A percentile compares a stretch with the other conserved stretches of the same genome.
Conservation (phyloP, 2,329 filamentous ascomycete species). For the Alternaria angustiovoidea region DNA sequence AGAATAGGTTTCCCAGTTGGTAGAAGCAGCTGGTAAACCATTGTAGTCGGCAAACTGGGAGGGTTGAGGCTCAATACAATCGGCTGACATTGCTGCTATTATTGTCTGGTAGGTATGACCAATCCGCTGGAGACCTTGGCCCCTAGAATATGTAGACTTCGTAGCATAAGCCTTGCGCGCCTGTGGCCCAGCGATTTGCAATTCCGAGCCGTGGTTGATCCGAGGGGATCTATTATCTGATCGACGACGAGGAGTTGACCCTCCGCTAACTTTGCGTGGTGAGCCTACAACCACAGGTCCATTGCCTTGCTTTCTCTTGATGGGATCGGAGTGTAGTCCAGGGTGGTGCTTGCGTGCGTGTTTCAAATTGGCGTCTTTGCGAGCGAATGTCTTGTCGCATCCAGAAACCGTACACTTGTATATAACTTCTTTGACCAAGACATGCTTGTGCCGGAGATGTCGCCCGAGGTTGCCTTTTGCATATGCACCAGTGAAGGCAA, state of each 20-base stretch:
- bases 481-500: slow-evolving; percentile 20
- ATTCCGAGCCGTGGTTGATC: background rate
- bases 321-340: slow-evolving; percentile 3
- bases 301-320: slow-evolving; percentile 1
- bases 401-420: slow-evolving; percentile 10
- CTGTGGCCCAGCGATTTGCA: background rate
- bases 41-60: background rate
- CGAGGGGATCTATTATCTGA: background rate
- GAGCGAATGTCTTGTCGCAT: slow-evolving; percentile 13
- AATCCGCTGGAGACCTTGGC: background rate
- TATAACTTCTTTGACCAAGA: background rate
- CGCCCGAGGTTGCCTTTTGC: slow-evolving; percentile 17
- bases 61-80: background rate
- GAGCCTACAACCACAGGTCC: background rate
- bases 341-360: slow-evolving; percentile 20
- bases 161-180: background rate
- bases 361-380: slow-evolving; percentile 21
- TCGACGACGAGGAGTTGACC: background rate
- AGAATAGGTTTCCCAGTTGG: background rate
- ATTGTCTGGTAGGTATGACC: background rate
- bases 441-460: slow-evolving; percentile 19
- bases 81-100: background rate
- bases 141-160: background rate
- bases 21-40: background rate
- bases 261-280: background rate